These are phyloP conservation scores for Phytophthora crassamura DNA, from an alignment of 352 stramenopile genomes.

Conservation along the genomic window DNA sequence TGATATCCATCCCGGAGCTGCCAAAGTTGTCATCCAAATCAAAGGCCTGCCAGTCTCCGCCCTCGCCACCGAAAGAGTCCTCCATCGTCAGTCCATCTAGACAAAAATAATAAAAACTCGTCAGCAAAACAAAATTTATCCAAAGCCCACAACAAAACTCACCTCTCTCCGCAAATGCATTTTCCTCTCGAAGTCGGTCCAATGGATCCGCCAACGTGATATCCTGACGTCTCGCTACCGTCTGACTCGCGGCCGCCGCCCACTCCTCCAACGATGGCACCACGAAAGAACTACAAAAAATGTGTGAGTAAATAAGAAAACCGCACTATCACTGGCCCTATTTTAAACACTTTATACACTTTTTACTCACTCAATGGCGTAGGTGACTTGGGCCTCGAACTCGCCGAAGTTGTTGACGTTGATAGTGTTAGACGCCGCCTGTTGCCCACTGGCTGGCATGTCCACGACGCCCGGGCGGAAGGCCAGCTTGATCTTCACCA, in stretches of 20 bases:
- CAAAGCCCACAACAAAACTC: not conserved
- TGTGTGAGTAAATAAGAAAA: slow-evolving; percentile 10
- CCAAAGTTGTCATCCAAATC: slow-evolving; percentile 78
- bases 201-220: slow-evolving; percentile 85
- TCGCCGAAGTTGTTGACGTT: slow-evolving; percentile 89
- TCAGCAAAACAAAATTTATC: not conserved
- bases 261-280: slow-evolving; percentile 82
- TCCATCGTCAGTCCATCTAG: slow-evolving; percentile 73
- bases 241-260: slow-evolving; percentile 81
- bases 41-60: slow-evolving; percentile 83
- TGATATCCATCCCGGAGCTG: slow-evolving; percentile 61
- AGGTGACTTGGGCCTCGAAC: slow-evolving; percentile 87
- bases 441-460: slow-evolving; percentile 67
- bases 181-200: slow-evolving; percentile 54
- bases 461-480: slow-evolving; percentile 90
- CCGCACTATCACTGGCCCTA: not conserved
- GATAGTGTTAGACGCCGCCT: slow-evolving; percentile 76
- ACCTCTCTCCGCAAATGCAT: slow-evolving; percentile 64
- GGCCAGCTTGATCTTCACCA: slow-evolving; percentile 99
- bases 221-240: slow-evolving; percentile 77
- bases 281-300: slow-evolving; percentile 53
- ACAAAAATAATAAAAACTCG: slow-evolving; percentile 6
- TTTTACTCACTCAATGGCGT: slow-evolving; percentile 80
- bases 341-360: not conserved
- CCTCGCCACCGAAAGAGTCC: slow-evolving; percentile 70